Evolutionary conservation across 1,284 basidiomycete genomes (phyloP).

Genomic region (Sanguinoderma infundibulare): DNA sequence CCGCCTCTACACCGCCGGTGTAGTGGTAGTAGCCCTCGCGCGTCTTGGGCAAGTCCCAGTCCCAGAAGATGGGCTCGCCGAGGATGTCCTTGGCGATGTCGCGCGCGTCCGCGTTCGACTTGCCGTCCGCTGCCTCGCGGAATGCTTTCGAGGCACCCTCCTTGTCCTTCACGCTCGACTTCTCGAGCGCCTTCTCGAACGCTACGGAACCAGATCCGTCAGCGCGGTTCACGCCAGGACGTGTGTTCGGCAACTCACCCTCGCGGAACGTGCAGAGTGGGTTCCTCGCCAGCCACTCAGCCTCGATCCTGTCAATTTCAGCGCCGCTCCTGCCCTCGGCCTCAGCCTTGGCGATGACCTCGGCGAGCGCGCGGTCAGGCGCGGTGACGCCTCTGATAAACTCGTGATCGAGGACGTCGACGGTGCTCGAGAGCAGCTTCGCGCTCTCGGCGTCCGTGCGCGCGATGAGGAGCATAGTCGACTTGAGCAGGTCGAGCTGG

Average conservation of each 20-base stretch:
- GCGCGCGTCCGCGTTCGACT: constrained; percentile 79
- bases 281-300: constrained; percentile 76
- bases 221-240: neutral
- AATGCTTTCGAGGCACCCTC: constrained; percentile 63
- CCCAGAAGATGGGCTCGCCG: constrained; percentile 78
- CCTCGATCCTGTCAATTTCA: constrained; percentile 80
- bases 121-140: constrained; percentile 60
- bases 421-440: constrained; percentile 82
- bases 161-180: constrained; percentile 54
- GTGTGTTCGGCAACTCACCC: constrained; percentile 48
- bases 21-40: constrained; percentile 93
- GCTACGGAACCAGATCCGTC: constrained; percentile 43
- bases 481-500: constrained; percentile 87
- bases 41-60: constrained; percentile 91
- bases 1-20: constrained; percentile 82
- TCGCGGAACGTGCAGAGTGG: constrained; percentile 84
- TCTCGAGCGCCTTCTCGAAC: constrained; percentile 61
- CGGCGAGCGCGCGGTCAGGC: constrained; percentile 63
- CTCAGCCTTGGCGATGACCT: constrained; percentile 79
- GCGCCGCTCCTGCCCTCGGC: constrained; percentile 66
- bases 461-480: constrained; percentile 88
- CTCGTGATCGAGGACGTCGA: constrained; percentile 77
- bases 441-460: constrained; percentile 94
- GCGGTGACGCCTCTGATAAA: constrained; percentile 80
- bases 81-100: constrained; percentile 75